These are phyloP conservation scores for Xenoacremonium recifei DNA, from an alignment of 2,329 filamentous ascomycete genomes.

Conservation along the genomic window DNA sequence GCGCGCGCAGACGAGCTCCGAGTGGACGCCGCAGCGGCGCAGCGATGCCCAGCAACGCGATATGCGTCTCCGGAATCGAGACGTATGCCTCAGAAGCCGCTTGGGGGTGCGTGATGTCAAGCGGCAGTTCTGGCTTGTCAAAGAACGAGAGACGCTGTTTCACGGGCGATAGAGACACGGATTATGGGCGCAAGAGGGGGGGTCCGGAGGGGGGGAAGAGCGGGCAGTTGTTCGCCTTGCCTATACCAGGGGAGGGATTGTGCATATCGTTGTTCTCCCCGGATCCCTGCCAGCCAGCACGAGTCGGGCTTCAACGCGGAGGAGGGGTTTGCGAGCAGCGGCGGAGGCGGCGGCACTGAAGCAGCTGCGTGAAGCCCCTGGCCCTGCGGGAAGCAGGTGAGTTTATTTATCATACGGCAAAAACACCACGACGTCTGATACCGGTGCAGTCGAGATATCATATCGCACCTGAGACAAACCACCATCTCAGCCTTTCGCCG, in stretches of 20 bases:
- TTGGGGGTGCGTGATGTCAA: too few relatives aligned
- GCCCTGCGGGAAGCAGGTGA: too few relatives aligned
- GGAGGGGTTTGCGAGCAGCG: too few relatives aligned
- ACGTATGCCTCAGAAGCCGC: background rate
- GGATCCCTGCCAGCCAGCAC: slow-evolving; percentile 21
- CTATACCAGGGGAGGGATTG: slow-evolving; percentile 2
- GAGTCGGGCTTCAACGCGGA: slow-evolving; percentile 12
- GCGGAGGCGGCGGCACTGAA: too few relatives aligned
- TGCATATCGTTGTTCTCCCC: slow-evolving; percentile 20
- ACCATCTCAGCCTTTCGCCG: slow-evolving; percentile 21
- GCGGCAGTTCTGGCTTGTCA: too few relatives aligned
- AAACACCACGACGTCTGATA: too few relatives aligned
- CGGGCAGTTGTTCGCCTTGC: background rate
- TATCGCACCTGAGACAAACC: too few relatives aligned
- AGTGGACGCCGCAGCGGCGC: background rate
- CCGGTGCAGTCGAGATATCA: too few relatives aligned
- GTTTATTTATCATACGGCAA: too few relatives aligned
- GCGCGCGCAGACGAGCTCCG: background rate
- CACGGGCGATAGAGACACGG: too few relatives aligned
- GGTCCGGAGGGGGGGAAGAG: background rate
- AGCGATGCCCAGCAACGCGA: background rate
- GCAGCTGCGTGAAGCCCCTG: too few relatives aligned
- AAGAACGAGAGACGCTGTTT: too few relatives aligned
- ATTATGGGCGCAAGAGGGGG: background rate
- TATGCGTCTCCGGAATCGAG: background rate